Percentiles rank a stretch among this genome's conserved stretches.
phyloP scores from a whole-genome alignment of 1,139 yeast species.

The Pneumocystis oryctolagi region DNA sequence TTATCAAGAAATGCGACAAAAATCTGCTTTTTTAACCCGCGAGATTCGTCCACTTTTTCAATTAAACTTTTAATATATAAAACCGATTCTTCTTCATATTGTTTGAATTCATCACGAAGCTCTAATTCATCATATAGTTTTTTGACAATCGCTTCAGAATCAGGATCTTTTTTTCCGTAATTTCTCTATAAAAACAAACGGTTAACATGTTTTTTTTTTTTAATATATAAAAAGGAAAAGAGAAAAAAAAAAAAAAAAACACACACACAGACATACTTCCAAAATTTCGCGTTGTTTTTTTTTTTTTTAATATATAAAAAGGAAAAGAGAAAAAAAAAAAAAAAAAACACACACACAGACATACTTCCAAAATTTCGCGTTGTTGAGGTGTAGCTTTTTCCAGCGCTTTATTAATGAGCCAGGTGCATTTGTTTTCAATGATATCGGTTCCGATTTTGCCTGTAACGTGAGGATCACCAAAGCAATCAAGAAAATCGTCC shows the following conservation, averaged over 20 bases:
- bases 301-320: neutral
- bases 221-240: too few relatives aligned
- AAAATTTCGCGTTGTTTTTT: slow-evolving; percentile 68
- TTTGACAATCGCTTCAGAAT: slow-evolving; percentile 57
- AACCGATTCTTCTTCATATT: slow-evolving; percentile 72
- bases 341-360: too few relatives aligned
- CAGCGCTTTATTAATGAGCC: slow-evolving; percentile 92
- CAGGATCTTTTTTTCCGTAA: slow-evolving; percentile 72
- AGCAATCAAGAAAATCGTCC: slow-evolving; percentile 92
- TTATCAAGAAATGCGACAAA: slow-evolving; percentile 71
- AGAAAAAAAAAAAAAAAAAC: neutral
- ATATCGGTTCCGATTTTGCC: slow-evolving; percentile 99
- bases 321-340: too few relatives aligned
- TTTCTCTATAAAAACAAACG: slow-evolving; percentile 31
- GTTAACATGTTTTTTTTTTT: too few relatives aligned
- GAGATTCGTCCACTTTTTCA: slow-evolving; percentile 61
- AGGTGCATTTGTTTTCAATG: slow-evolving; percentile 94
- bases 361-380: slow-evolving; percentile 58
- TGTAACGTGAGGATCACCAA: slow-evolving; percentile 92
- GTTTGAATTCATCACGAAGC: slow-evolving; percentile 53
- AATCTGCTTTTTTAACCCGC: slow-evolving; percentile 82
- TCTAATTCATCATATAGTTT: slow-evolving; percentile 58
- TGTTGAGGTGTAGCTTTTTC: slow-evolving; percentile 66
- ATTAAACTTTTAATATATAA: slow-evolving; percentile 50
- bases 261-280: too few relatives aligned